Evolutionary conservation across 495 filamentous ascomycete species (phyloP), one percentile per base, ranked within the genome.

Genomic region (Trichoderma reesei): DNA sequence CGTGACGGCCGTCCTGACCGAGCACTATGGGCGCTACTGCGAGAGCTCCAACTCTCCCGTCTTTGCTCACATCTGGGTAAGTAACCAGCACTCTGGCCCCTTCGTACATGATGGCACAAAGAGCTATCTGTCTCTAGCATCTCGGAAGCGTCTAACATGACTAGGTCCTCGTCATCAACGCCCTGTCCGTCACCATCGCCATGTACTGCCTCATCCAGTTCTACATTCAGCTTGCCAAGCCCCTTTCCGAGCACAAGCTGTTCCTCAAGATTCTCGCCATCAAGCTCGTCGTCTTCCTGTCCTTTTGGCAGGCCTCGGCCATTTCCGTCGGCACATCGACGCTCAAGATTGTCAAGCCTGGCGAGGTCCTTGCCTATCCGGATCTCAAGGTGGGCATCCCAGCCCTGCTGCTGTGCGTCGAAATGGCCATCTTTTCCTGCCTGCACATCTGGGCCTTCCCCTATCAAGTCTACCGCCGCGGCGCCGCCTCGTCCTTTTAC

Each of bases 141-240:
- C 10, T 46, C 9, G 56, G 66, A 69, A 59, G 65, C 61, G 67
- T 60, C 65, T 65, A 16, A 59, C 54, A 14, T 11, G 60, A 51
- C n/a, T 68, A 90, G 87, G 81, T 86, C 10, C 73, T 90, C 70
- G 78, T 80, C 33, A 83, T 94, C 65, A 87, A 95, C 69, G 85
- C 82, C 67, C 68, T 83, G 42, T 85, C 88, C 9, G 92, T 96
- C 34, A 81, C 88, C 9, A 84, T 96, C 63, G 92, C 92, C 59
- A 96, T 97, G 90, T 96, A 90, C 78, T 91, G 88, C 70, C 69
- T 97, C 63, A 89, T 97, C 67, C 90, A 96, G 66, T 96, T 95
- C 74, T 97, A 96, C 70, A 68, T 88, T 56, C 90, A 95, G 69
- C 75, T 93, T 46, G 85, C 82, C 64, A 72, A 77, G 9, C 83